Conservation (phyloP, 2,329 filamentous ascomycete species). For the Colletotrichum caudatum region DNA sequence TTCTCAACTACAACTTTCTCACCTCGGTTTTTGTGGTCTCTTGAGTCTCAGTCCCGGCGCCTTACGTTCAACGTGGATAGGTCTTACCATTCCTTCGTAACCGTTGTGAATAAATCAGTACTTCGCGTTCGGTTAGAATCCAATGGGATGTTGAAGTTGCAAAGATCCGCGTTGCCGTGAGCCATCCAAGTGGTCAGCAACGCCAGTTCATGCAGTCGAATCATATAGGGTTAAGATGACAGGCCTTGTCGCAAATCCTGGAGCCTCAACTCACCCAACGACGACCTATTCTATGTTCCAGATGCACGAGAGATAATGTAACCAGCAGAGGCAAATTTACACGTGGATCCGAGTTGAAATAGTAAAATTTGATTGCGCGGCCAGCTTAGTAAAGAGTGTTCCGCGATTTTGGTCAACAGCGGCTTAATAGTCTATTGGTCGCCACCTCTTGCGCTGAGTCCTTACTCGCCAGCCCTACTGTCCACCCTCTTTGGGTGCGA, state of each 20-base stretch:
- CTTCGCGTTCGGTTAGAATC: not conserved
- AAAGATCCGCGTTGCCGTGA: not conserved
- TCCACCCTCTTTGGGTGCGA: conserved; percentile 54
- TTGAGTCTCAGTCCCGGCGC: not conserved
- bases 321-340: too few relatives aligned
- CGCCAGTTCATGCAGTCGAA: not conserved
- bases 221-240: not conserved
- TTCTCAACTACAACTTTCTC: not conserved
- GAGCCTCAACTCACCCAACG: not conserved
- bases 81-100: not conserved
- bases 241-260: not conserved
- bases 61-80: not conserved
- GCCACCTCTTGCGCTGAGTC: conserved; percentile 51
- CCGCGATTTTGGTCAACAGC: not conserved
- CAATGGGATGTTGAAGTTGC: not conserved
- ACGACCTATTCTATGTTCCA: not conserved
- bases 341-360: not conserved
- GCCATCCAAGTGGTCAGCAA: not conserved
- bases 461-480: conserved; percentile 56
- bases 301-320: not conserved
- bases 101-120: not conserved
- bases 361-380: not conserved
- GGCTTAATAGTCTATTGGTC: conserved; percentile 34
- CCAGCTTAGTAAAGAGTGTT: too few relatives aligned
- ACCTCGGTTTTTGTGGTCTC: not conserved